Evolutionary conservation across 257 asterid species (phyloP).

Genomic region (Solanum megistacrolobum): DNA sequence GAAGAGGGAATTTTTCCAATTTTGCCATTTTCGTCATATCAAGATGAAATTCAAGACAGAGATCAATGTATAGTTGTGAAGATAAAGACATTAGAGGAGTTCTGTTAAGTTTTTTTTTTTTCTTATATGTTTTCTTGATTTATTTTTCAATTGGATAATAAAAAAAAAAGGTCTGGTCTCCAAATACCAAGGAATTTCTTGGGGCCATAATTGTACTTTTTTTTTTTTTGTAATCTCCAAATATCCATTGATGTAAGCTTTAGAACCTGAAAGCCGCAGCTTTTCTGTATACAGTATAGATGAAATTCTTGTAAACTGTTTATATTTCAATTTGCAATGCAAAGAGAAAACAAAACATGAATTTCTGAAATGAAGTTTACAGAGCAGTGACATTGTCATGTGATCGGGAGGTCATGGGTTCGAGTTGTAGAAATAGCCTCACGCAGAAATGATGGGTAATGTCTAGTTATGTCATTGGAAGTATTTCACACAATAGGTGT

Average conservation of each 20-base stretch:
- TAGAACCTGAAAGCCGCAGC: not conserved
- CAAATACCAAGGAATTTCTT: not conserved
- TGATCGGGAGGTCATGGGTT: not conserved
- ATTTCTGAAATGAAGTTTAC: not conserved
- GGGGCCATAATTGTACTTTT: not conserved
- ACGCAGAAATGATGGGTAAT: not conserved
- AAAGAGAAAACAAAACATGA: not conserved
- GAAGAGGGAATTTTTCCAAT: not conserved
- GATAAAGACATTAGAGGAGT: slow-evolving; percentile 17
- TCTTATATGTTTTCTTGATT: not conserved
- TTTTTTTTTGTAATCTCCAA: not conserved
- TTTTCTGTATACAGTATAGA: not conserved
- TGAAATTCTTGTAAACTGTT: not conserved
- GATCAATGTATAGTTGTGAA: slow-evolving; percentile 2
- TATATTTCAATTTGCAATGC: not conserved
- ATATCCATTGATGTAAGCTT: not conserved
- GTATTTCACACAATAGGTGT: not conserved
- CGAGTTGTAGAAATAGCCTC: fast-evolving
- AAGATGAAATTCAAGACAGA: slow-evolving; percentile 17
- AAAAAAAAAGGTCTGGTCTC: not conserved
- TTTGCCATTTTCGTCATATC: not conserved
- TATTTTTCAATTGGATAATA: not conserved
- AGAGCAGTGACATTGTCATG: not conserved
- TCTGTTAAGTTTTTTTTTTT: slow-evolving; percentile 1
- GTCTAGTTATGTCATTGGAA: not conserved